Conservation (phyloP, 1,284 basidiomycete species). For the Naganishia albida region DNA sequence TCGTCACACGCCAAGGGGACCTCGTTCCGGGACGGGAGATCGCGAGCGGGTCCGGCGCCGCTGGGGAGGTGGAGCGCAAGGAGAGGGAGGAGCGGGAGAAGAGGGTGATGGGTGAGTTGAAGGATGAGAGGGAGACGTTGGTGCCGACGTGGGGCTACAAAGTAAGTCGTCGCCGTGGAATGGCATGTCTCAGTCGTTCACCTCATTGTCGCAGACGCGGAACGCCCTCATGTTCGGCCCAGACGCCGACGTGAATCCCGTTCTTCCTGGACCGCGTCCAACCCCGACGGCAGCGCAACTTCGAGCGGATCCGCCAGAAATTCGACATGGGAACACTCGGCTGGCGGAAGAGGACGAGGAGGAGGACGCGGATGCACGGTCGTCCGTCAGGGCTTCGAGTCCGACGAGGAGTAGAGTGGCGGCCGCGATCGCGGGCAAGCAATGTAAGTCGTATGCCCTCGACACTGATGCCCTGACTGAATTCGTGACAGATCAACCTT, state of each 20-base stretch:
- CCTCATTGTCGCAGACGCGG: conserved; percentile 62
- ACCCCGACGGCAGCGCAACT: conserved; percentile 45
- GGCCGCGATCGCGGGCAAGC: conserved; percentile 76
- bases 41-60: conserved; percentile 42
- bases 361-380: conserved; percentile 54
- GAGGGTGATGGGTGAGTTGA: conserved; percentile 66
- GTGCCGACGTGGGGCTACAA: conserved; percentile 87
- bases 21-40: conserved; percentile 49
- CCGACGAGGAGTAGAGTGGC: conserved; percentile 83
- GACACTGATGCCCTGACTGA: not conserved
- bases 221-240: conserved; percentile 92
- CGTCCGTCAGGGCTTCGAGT: conserved; percentile 63
- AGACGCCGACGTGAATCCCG: conserved; percentile 81
- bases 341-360: conserved; percentile 64
- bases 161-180: conserved; percentile 55
- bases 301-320: conserved; percentile 63
- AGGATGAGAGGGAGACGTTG: conserved; percentile 55
- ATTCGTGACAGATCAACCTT: conserved; percentile 34
- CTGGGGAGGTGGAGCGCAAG: conserved; percentile 41
- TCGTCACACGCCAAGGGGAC: conserved; percentile 47
- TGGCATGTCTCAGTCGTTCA: not conserved
- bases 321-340: conserved; percentile 77
- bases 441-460: conserved; percentile 47
- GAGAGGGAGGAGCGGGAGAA: conserved; percentile 42
- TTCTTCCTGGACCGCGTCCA: conserved; percentile 44